Percentiles rank a stretch among this genome's conserved stretches.
Evolutionary conservation across 2,329 filamentous ascomycete species (phyloP).

Genomic region (Trichophyton rubrum): DNA sequence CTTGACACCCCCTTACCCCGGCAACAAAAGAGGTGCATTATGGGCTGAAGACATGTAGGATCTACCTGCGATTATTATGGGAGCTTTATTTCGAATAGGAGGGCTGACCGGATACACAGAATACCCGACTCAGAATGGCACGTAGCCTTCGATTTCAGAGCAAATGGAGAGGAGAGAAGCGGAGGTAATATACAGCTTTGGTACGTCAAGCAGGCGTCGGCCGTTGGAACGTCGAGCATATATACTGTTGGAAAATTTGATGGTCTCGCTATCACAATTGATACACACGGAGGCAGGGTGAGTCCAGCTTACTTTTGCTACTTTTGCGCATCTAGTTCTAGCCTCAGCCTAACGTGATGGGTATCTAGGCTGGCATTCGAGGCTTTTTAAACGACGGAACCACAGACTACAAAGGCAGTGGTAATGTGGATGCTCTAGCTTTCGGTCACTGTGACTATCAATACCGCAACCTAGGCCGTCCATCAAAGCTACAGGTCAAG

Average conservation of each 20-base stretch:
- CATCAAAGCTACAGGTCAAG: constrained; percentile 68
- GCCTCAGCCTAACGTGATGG: background rate
- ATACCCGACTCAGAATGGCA: constrained; percentile 53
- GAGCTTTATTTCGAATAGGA: background rate
- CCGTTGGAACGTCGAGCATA: constrained; percentile 60
- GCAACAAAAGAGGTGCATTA: constrained; percentile 68
- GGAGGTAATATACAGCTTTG: constrained; percentile 88
- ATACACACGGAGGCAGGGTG: constrained; percentile 62
- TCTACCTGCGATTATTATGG: background rate
- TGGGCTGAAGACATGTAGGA: constrained; percentile 54
- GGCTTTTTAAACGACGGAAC: constrained; percentile 89
- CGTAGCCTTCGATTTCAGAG: constrained; percentile 75
- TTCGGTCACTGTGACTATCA: constrained; percentile 86
- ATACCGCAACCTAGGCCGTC: constrained; percentile 82
- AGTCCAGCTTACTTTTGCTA: constrained; percentile 9
- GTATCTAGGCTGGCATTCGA: constrained; percentile 56
- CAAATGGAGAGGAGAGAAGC: constrained; percentile 69
- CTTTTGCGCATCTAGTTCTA: background rate
- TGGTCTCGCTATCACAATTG: constrained; percentile 75
- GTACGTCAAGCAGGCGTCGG: constrained; percentile 61
- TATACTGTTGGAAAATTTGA: constrained; percentile 80
- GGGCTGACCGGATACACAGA: background rate
- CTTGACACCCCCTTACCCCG: constrained; percentile 76
- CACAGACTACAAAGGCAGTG: constrained; percentile 63
- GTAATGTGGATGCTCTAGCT: constrained; percentile 68